Percentiles rank a stretch among this genome's conserved stretches.
Conservation (phyloP, 441 rosid species). For the Corymbia calophylla region DNA sequence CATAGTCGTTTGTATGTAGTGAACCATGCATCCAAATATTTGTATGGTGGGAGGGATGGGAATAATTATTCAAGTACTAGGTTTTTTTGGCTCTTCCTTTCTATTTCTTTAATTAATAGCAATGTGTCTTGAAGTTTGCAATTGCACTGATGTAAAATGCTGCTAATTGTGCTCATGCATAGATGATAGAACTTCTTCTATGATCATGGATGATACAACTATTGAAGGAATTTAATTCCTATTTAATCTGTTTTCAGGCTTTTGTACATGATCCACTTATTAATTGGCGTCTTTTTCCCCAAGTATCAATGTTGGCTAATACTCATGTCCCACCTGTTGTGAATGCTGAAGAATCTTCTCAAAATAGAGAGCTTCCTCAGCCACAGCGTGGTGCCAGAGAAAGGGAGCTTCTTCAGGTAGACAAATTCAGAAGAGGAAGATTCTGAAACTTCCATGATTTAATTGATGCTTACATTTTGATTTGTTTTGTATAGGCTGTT, state of each 20-base stretch:
- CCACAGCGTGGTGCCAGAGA: constrained; percentile 97
- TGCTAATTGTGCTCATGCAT: neutral
- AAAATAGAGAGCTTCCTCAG: constrained; percentile 64
- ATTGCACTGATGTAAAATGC: neutral
- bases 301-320: constrained; percentile 60
- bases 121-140: neutral
- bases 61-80: neutral
- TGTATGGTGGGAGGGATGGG: neutral
- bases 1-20: neutral
- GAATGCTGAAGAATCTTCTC: constrained; percentile 62
- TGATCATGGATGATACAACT: neutral
- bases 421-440: neutral
- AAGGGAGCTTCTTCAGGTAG: constrained; percentile 94
- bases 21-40: neutral
- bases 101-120: neutral
- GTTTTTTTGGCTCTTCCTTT: neutral
- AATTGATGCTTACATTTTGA: neutral
- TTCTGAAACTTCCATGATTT: neutral
- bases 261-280: constrained; percentile 99
- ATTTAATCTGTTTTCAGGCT: constrained; percentile 39
- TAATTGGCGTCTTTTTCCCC: constrained; percentile 99
- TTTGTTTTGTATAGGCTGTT: constrained; percentile 60
- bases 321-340: constrained; percentile 53
- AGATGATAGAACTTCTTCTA: neutral
- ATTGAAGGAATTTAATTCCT: neutral